Conservation (phyloP, 176 grass and related monocot genomes). For the Oryza rufipogon region DNA sequence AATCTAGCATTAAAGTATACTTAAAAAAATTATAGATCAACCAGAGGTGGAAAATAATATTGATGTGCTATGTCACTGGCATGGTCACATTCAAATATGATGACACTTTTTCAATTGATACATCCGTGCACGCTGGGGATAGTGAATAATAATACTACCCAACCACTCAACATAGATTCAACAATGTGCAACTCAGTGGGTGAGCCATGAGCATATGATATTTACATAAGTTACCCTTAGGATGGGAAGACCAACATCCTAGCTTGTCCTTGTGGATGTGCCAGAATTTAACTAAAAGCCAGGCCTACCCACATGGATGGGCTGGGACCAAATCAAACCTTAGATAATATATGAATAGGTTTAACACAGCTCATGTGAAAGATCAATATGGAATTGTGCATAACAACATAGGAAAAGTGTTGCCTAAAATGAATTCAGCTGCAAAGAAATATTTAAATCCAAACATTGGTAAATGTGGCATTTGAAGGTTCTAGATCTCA, state of each 20-base stretch:
- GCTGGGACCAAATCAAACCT: background rate
- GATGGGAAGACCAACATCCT: background rate
- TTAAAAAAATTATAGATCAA: constrained; percentile 12
- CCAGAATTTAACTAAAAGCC: background rate
- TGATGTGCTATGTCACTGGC: background rate
- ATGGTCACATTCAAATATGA: background rate
- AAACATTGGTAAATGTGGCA: background rate
- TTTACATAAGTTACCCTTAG: background rate
- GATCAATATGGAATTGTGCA: constrained; percentile 4
- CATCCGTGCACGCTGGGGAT: background rate
- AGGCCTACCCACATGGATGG: background rate
- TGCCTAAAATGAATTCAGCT: constrained; percentile 27
- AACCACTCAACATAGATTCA: background rate
- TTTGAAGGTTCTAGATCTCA: constrained; percentile 7
- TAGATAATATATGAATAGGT: background rate
- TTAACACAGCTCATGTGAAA: constrained; percentile 13
- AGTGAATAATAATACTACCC: background rate
- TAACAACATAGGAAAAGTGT: background rate
- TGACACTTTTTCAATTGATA: background rate
- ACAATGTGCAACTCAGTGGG: background rate
- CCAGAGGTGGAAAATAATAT: background rate
- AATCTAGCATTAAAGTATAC: constrained; percentile 7
- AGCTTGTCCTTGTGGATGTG: background rate
- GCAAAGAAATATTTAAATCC: background rate
- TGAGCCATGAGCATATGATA: constrained; percentile 16